phyloP scores from a whole-genome alignment of 2,329 filamentous ascomycete species.

The Piedraia hortae region DNA sequence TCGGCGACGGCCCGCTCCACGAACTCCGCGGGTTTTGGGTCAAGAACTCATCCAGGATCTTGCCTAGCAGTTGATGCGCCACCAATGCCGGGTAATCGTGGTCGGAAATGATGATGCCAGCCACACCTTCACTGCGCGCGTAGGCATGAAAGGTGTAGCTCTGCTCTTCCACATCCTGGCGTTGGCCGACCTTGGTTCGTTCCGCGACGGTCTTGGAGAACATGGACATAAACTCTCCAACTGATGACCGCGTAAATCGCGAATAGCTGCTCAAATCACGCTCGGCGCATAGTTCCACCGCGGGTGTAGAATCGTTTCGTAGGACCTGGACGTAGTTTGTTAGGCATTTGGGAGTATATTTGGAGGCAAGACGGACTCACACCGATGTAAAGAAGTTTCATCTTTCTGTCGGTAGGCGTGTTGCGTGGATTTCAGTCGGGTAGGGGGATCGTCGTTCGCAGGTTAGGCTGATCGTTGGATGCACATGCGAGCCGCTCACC shows the following conservation, averaged over 20 bases:
- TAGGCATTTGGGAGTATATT: conserved; percentile 5
- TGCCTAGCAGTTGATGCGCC: conserved; percentile 64
- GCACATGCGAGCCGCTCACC: no score
- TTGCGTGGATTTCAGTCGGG: no score
- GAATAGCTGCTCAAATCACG: conserved; percentile 55
- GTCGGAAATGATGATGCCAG: conserved; percentile 21
- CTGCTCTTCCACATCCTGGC: conserved; percentile 66
- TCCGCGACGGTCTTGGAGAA: conserved; percentile 74
- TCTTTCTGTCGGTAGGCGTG: no score
- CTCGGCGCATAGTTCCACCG: conserved; percentile 48
- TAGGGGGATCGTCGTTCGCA: no score
- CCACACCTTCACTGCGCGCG: conserved; percentile 19
- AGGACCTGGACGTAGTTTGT: conserved; percentile 31
- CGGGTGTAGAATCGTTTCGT: conserved; percentile 50
- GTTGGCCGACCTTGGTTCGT: conserved; percentile 40
- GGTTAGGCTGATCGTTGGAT: no score
- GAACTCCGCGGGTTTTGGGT: conserved; percentile 42
- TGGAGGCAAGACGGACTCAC: conserved; percentile 23
- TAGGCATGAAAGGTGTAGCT: conserved; percentile 34
- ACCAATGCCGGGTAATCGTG: conserved; percentile 35
- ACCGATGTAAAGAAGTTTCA: conserved; percentile 75
- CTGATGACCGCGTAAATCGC: conserved; percentile 40
- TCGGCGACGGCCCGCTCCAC: conserved; percentile 28
- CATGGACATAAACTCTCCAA: conserved; percentile 50
- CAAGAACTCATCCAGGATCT: conserved; percentile 70